Base-by-base conservation (phyloP, 2,329 filamentous ascomycete species). In the Trichophyton benhamiae region DNA sequence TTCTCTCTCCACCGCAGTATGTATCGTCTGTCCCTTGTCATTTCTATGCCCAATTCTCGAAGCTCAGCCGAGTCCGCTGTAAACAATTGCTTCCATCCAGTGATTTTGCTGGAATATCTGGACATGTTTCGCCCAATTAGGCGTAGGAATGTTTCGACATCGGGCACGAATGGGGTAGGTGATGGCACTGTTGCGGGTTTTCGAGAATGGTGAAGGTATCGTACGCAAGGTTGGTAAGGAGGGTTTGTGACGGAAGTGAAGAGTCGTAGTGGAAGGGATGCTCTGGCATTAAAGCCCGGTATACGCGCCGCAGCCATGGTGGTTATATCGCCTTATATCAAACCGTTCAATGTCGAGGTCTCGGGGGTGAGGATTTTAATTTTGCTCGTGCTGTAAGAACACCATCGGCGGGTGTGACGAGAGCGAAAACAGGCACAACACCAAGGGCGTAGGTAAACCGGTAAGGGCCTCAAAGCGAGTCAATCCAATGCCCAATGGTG, bases 61-160 rank as follows among this genome's bases (percentile, higher is more conserved):
- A 99, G 80, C 75, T 97, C 86, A 52, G 80, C 74, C 17, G 89
- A 90, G 22, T 84, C 86, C 65, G 94, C 80, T 53, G 86, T 86
- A 81, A 97, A 97, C 53, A 99, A 84, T 4, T 89, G 83, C 60
- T 94, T 87, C 94, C 94, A 97, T 9, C 87, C 87, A 1, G 88
- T 85, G 68, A 99, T 89, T 75, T 97, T 97, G 75, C 83, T 80
- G 57, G 87, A 83, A 78, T 96, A 89, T 71, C 87, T 84, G 70
- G 82, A 85, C 68, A 96, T 84, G 68, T 86, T 86, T 65, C 94
- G 91, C 68, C 94, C 94, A 75, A 97, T 96, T 63, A 96, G 80
- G 41, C 83, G 89, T 65, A 97, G 86, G 75, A 99, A 96, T 15
- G 91, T 94, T 67, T 81, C 72, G 46, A 90, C 84, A 72, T 96